Evolutionary conservation across 2,329 filamentous ascomycete genomes (phyloP), one percentile per base, ranked within the genome.

Genomic region (Amesomyces nigricolor): DNA sequence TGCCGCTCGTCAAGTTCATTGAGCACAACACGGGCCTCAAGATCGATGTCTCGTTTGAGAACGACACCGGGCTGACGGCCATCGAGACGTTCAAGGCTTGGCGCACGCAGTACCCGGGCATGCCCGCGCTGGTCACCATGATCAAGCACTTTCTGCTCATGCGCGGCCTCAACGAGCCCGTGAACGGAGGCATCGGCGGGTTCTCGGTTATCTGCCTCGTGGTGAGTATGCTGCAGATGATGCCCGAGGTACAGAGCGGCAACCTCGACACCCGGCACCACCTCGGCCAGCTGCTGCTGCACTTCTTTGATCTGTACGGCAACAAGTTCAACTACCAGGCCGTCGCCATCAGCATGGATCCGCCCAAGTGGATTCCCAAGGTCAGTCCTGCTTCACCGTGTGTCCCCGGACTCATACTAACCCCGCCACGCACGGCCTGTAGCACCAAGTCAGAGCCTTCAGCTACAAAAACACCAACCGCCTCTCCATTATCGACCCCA

Each of bases 21-120:
- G 94, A 99, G 66, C 78, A 74, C 53, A 65, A 79, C 51, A 96
- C 91, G 1, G 85, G 85, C 11, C 75, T 99, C 51, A 89, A 88
- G 63, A 87, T 97, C 11, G 94, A 99, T 68, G 81, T 99, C 11
- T 97, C 91, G 0, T 96, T 99, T 67, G 92, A 99, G 72, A 97
- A 96, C 66, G 72, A 86, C 37, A 89, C 87, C 42, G 94, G 94
- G 10, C 74, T 96, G 9, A 72, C 80, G 16, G 92, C 94, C 2
- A 87, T 94, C 65, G 74, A 84, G 16, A 96, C 90, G 0, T 96
- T 96, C 68, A 71, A 83, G 52, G 70, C 75, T 0, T 99, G 94
- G 94, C 91, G 88, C 70, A 64, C 75, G 13, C 75, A 86, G 51
- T 96, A 87, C 61, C 91, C 92, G 0, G 83, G 85, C 8, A 91